These are phyloP conservation scores for Coemansia sp. DNA, from an alignment of 192 early-diverging fungal species.

Conservation along the genomic window DNA sequence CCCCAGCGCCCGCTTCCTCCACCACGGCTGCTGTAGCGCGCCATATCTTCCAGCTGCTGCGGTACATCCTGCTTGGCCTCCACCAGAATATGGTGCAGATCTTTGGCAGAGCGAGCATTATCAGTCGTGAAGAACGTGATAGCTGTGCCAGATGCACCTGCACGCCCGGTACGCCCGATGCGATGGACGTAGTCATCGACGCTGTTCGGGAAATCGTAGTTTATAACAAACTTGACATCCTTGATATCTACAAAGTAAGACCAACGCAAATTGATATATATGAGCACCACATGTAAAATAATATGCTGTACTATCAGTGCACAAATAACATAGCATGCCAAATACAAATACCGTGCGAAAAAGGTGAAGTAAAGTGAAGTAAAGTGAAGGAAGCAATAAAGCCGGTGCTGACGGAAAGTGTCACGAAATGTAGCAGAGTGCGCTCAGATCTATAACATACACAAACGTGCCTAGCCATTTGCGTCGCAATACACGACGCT, in stretches of 20 bases:
- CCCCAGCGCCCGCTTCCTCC: slow-evolving; percentile 56
- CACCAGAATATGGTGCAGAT: slow-evolving; percentile 81
- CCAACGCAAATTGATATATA: not conserved
- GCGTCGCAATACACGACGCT: not conserved
- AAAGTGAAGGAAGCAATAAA: too few relatives aligned
- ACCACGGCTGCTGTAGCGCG: slow-evolving; percentile 56
- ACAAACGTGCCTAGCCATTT: not conserved
- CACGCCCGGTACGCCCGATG: slow-evolving; percentile 96
- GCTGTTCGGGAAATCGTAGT: slow-evolving; percentile 92
- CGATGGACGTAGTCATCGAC: slow-evolving; percentile 90
- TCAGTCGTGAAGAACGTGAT: slow-evolving; percentile 92
- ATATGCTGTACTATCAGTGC: too few relatives aligned
- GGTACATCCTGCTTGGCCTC: slow-evolving; percentile 91
- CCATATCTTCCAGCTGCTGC: slow-evolving; percentile 71
- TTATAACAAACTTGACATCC: slow-evolving; percentile 97
- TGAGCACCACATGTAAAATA: not conserved
- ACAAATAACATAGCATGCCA: too few relatives aligned
- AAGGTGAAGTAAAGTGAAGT: not conserved
- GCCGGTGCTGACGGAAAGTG: too few relatives aligned
- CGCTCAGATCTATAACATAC: not conserved
- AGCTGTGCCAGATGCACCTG: slow-evolving; percentile 83
- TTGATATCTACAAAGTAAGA: slow-evolving; percentile 66
- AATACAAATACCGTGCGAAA: too few relatives aligned
- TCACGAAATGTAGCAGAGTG: too few relatives aligned
- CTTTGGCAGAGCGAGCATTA: slow-evolving; percentile 79